A percentile compares a stretch with the other conserved stretches of the same genome.
Conservation (phyloP, 2,329 filamentous ascomycete genomes). For the Cladosporium sp. region DNA sequence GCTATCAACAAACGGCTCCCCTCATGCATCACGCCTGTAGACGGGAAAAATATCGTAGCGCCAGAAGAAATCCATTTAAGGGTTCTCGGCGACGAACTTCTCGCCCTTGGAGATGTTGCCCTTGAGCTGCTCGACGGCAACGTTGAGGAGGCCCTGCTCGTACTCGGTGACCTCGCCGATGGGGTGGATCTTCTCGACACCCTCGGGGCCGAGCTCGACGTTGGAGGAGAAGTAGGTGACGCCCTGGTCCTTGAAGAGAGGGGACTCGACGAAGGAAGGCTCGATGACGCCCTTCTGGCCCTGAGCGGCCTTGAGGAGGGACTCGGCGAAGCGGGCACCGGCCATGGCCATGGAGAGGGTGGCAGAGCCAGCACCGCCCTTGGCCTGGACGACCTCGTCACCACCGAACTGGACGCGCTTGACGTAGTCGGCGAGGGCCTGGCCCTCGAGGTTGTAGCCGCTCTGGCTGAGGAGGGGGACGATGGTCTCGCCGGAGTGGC, state of each 20-base stretch:
- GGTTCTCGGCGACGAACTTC: constrained; percentile 59
- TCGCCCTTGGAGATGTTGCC: constrained; percentile 93
- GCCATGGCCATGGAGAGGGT: constrained; percentile 99
- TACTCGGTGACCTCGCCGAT: constrained; percentile 77
- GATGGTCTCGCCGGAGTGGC: constrained; percentile 97
- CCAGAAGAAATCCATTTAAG: constrained; percentile 25
- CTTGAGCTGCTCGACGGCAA: constrained; percentile 76
- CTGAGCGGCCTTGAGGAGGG: constrained; percentile 83
- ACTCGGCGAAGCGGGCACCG: constrained; percentile 79
- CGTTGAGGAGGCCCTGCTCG: constrained; percentile 88
- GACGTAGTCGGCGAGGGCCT: constrained; percentile 70
- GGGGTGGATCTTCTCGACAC: constrained; percentile 88
- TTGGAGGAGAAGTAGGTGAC: constrained; percentile 94
- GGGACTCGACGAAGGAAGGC: constrained; percentile 94
- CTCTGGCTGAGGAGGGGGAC: constrained; percentile 96
- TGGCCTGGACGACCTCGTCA: constrained; percentile 98
- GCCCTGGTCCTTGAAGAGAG: constrained; percentile 97
- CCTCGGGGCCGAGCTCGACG: constrained; percentile 93
- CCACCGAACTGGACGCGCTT: constrained; percentile 97
- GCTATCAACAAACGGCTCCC: constrained; percentile 7
- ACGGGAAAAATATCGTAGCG: neutral
- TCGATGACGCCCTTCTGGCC: constrained; percentile 94
- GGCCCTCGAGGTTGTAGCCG: constrained; percentile 76
- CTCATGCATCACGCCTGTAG: neutral
- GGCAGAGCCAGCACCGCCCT: constrained; percentile 94